Evolutionary conservation across 192 early-diverging fungal genomes (phyloP).

Genomic region (Gaertneriomyces sp.): DNA sequence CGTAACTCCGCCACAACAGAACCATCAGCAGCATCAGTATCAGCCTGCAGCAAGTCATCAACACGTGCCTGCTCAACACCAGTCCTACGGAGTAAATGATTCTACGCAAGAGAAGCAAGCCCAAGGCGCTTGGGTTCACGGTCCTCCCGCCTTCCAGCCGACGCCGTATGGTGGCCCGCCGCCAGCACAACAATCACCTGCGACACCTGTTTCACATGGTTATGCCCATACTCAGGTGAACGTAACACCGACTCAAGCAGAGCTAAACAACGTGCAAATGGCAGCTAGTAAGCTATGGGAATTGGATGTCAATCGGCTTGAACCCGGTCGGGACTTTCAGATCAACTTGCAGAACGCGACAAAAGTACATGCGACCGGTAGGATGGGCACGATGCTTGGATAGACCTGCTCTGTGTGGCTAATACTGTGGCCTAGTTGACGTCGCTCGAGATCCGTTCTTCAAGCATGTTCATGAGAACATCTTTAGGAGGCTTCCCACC

Average conservation of each 20-base stretch:
- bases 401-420: not conserved
- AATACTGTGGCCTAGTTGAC: conserved; percentile 17
- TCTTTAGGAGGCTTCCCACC: conserved; percentile 24
- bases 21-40: no score
- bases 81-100: no score
- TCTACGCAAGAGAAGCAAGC: no score
- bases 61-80: no score
- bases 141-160: no score
- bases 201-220: no score
- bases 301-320: conserved; percentile 32
- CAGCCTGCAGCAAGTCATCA: no score
- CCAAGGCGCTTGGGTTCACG: no score
- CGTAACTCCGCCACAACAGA: no score
- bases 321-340: conserved; percentile 28
- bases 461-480: conserved; percentile 2
- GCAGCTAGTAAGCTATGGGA: conserved; percentile 30
- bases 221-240: not conserved
- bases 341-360: conserved; percentile 33
- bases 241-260: conserved; percentile 20
- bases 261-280: conserved; percentile 20
- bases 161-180: no score
- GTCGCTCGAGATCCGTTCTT: conserved; percentile 31
- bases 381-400: conserved; percentile 7
- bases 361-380: conserved; percentile 22
- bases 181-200: no score